Evolutionary conservation across 2,329 filamentous ascomycete genomes (phyloP).

Genomic region (Verticillium albo-atrum): DNA sequence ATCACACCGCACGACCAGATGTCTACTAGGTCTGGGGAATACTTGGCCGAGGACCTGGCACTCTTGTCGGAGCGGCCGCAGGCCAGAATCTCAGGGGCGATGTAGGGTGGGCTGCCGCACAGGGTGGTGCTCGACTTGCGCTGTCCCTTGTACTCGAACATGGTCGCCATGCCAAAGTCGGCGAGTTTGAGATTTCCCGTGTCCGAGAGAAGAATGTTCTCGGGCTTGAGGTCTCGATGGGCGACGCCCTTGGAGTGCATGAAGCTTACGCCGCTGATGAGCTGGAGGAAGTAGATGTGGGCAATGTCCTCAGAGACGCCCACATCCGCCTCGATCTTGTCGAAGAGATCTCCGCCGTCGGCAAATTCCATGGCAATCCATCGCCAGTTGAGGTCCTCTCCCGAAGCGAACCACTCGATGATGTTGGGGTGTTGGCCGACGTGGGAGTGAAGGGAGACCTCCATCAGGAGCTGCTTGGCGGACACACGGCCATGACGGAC

Average conservation of each 20-base stretch:
- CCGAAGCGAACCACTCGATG: conserved; percentile 85
- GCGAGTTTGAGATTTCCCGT: conserved; percentile 89
- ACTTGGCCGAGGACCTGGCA: conserved; percentile 45
- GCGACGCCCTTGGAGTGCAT: conserved; percentile 96
- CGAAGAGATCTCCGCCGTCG: conserved; percentile 92
- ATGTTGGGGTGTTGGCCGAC: conserved; percentile 89
- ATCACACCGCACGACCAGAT: conserved; percentile 98
- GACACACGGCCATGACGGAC: conserved; percentile 83
- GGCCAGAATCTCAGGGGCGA: conserved; percentile 82
- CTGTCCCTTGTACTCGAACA: conserved; percentile 85
- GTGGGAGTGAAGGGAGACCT: conserved; percentile 84
- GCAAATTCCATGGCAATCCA: conserved; percentile 99
- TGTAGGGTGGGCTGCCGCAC: conserved; percentile 94
- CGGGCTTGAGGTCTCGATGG: conserved; percentile 87
- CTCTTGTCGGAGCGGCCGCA: conserved; percentile 42
- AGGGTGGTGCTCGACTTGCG: conserved; percentile 81
- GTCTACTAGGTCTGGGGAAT: conserved; percentile 77
- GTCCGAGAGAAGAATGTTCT: conserved; percentile 87
- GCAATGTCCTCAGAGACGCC: conserved; percentile 93
- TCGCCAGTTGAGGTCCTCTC: conserved; percentile 81
- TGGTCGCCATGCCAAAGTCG: conserved; percentile 91
- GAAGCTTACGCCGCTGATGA: conserved; percentile 85
- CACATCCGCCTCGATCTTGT: conserved; percentile 98
- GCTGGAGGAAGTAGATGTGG: conserved; percentile 91
- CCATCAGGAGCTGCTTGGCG: conserved; percentile 84